Evolutionary conservation across 345 rosid genomes (phyloP), one percentile per base, ranked within the genome.

Genomic region (Heritiera fomes): DNA sequence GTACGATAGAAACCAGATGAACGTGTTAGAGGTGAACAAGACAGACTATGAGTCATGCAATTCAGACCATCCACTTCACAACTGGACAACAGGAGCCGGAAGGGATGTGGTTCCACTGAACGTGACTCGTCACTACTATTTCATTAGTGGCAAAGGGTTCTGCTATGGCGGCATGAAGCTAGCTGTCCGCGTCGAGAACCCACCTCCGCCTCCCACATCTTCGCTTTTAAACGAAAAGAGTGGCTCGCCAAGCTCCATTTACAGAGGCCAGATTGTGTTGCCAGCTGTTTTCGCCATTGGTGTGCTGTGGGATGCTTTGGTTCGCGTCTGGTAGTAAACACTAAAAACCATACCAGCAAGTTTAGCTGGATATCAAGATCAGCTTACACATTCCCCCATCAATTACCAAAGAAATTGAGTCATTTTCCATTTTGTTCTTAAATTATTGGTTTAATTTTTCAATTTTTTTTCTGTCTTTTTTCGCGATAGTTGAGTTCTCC

Each of bases 71-170:
- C 91, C 92, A 7, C 89, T 91, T 32, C 88, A 87, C 62, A 94
- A 93, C 68, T 96, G 95, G 97, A 96, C 93, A 15, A 87, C 65
- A 9, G 98, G 98, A 75, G 91, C 95, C 3, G 98, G 99, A 79
- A 89, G 99, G 73, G 99, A 96, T 34, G 88, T 94, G 17, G 97
- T 93, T 85, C 97, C 92, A 7, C 90, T 96, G 75, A 96, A 96
- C 15, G 94, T 77, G 63, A 97, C 97, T 8, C 89, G 91, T 4
- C 77, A 82, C 32, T 94, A 86, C 89, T 97, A 91, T 78, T 81
- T 94, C 80, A 79, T 94, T 45, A 94, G 98, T 30, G 95, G 99
- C 79, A 90, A 87, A 67, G 97, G 99, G 28, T 92, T 91, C 87
- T 97, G 99, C 87, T 92, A n/a, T 13, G 82, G 88, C 0, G 98